These are phyloP conservation scores for Eutypa lata DNA, from an alignment of 2,329 filamentous ascomycete species.

Conservation along the genomic window DNA sequence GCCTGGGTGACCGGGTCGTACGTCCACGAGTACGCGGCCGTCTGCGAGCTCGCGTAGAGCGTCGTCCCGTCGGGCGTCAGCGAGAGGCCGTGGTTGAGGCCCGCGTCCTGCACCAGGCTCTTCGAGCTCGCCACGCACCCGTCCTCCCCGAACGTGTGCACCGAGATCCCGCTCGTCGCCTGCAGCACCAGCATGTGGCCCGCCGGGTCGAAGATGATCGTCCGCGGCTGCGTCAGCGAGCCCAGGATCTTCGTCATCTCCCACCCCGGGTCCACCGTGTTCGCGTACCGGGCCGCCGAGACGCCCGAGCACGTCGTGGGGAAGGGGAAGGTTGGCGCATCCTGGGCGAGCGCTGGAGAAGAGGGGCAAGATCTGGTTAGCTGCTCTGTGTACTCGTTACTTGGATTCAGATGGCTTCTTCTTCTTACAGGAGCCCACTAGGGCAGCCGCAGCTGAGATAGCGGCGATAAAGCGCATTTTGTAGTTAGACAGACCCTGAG, in stretches of 20 bases:
- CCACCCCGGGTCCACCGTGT: slow-evolving; percentile 23
- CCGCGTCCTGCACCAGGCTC: slow-evolving; percentile 18
- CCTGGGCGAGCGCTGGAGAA: slow-evolving; percentile 15
- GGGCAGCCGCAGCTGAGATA: not conserved
- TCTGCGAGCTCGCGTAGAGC: slow-evolving; percentile 43
- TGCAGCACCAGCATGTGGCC: slow-evolving; percentile 27
- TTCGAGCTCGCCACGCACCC: slow-evolving; percentile 25
- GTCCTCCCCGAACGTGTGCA: slow-evolving; percentile 23
- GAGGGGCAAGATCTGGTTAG: no score
- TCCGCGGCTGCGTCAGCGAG: slow-evolving; percentile 23
- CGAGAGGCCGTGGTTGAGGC: slow-evolving; percentile 41
- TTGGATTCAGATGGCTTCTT: not conserved
- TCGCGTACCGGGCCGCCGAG: slow-evolving; percentile 16
- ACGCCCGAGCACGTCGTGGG: slow-evolving; percentile 22
- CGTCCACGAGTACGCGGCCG: slow-evolving; percentile 50
- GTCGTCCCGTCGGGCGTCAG: slow-evolving; percentile 37
- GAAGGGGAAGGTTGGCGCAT: slow-evolving; percentile 15
- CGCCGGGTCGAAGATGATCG: slow-evolving; percentile 22
- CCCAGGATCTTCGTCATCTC: slow-evolving; percentile 25
- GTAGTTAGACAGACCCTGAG: not conserved
- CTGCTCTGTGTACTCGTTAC: not conserved
- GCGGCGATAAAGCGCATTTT: not conserved
- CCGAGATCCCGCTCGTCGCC: slow-evolving; percentile 24
- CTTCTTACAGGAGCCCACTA: not conserved
- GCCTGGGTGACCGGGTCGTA: slow-evolving; percentile 48